phyloP scores from a whole-genome alignment of 768 basidiomycete genomes.

The Mrakia blollopis region DNA sequence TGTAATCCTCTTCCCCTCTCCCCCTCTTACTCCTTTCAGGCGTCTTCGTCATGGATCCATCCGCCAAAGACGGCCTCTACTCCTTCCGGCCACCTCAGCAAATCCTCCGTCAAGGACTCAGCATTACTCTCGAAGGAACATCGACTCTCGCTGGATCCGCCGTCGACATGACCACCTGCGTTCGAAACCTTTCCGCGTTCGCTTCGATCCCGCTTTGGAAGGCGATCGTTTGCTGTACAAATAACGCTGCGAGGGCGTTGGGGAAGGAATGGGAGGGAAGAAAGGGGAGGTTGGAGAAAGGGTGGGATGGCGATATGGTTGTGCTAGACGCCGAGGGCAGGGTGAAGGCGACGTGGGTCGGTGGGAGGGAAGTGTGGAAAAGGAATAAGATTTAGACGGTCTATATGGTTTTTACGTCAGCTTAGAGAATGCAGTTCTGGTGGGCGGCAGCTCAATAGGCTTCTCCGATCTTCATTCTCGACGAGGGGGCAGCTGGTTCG shows the following conservation, averaged over 20 bases:
- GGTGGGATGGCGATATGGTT: constrained; percentile 80
- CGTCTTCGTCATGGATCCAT: constrained; percentile 79
- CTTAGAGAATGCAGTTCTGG: too few relatives aligned
- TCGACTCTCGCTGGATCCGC: constrained; percentile 69
- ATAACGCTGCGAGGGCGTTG: constrained; percentile 78
- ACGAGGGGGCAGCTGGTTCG: neutral
- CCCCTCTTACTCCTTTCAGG: constrained; percentile 50
- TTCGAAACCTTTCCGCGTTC: constrained; percentile 77
- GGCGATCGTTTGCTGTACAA: constrained; percentile 79
- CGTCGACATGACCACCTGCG: constrained; percentile 61
- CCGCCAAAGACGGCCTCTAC: constrained; percentile 74
- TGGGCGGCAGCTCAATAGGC: neutral
- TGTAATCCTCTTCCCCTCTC: constrained; percentile 1
- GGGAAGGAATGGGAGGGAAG: constrained; percentile 59
- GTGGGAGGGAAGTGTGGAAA: constrained; percentile 59
- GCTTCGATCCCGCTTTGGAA: constrained; percentile 77
- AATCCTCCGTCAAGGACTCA: constrained; percentile 74
- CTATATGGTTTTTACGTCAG: too few relatives aligned
- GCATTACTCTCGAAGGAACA: constrained; percentile 76
- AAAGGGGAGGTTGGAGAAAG: constrained; percentile 74
- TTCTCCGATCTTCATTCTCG: neutral
- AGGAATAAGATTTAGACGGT: too few relatives aligned
- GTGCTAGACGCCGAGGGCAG: constrained; percentile 65
- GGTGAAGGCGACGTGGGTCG: constrained; percentile 69
- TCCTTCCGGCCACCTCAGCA: constrained; percentile 80